Conservation (phyloP, 1,284 basidiomycete genomes). For the Agroathelia rolfsii region DNA sequence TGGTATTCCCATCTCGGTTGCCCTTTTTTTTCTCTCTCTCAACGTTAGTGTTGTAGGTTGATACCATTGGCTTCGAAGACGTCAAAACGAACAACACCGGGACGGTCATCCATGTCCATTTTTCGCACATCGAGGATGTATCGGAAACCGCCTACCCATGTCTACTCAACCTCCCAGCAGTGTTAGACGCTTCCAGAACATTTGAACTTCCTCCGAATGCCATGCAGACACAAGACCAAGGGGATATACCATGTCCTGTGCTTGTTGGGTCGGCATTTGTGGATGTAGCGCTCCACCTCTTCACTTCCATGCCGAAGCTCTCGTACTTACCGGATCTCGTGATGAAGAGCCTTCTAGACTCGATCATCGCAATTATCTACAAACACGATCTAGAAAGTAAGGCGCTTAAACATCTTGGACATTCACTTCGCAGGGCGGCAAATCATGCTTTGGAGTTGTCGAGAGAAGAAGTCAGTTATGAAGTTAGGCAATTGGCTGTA, state of each 20-base stretch:
- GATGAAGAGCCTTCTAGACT: slow-evolving; percentile 49
- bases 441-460: slow-evolving; percentile 41
- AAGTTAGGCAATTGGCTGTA: slow-evolving; percentile 52
- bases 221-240: slow-evolving; percentile 37
- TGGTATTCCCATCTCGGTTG: no score
- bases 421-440: slow-evolving; percentile 39
- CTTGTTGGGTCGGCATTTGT: slow-evolving; percentile 55
- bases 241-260: slow-evolving; percentile 30
- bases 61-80: slow-evolving; percentile 43
- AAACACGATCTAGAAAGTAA: slow-evolving; percentile 58
- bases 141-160: slow-evolving; percentile 40
- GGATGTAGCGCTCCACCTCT: slow-evolving; percentile 43
- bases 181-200: slow-evolving; percentile 48
- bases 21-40: no score
- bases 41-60: no score
- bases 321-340: slow-evolving; percentile 38
- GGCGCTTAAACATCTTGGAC: slow-evolving; percentile 42
- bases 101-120: slow-evolving; percentile 41
- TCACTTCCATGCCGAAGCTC: slow-evolving; percentile 34
- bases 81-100: slow-evolving; percentile 36
- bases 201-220: slow-evolving; percentile 37
- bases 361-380: slow-evolving; percentile 51
- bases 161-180: slow-evolving; percentile 41
- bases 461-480: slow-evolving; percentile 44
- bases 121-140: slow-evolving; percentile 34